phyloP scores from a whole-genome alignment of 768 basidiomycete genomes.

The Suillus sp. region DNA sequence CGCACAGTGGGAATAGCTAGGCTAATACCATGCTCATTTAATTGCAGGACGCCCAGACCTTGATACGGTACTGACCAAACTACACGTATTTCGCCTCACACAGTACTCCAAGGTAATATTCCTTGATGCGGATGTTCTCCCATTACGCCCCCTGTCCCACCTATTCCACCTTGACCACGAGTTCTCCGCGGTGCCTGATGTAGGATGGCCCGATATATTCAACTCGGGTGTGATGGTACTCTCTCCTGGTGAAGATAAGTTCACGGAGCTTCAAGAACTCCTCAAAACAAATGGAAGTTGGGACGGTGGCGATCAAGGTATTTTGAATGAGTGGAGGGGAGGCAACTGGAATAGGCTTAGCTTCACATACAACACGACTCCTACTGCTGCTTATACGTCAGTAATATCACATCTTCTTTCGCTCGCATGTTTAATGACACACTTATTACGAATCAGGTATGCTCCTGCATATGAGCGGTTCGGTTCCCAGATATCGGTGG shows the following conservation, averaged over 20 bases:
- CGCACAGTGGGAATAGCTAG: conserved; percentile 5
- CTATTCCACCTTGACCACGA: conserved; percentile 83
- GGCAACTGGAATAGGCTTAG: conserved; percentile 89
- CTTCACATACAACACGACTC: conserved; percentile 98
- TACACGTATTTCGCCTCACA: conserved; percentile 91
- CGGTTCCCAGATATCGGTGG: conserved; percentile 79
- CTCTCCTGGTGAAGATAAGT: conserved; percentile 81
- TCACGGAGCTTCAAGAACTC: conserved; percentile 68
- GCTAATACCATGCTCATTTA: conserved; percentile 20
- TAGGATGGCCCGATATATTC: conserved; percentile 99
- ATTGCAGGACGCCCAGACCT: conserved; percentile 89
- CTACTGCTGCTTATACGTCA: conserved; percentile 94
- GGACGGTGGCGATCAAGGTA: conserved; percentile 99
- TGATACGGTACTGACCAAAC: conserved; percentile 90
- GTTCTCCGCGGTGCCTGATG: conserved; percentile 94
- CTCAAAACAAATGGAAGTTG: conserved; percentile 82
- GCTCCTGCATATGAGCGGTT: conserved; percentile 96
- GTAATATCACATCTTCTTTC: conserved; percentile 36
- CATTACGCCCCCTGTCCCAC: conserved; percentile 85
- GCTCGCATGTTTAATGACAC: conserved; percentile 28
- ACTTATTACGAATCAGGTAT: conserved; percentile 58
- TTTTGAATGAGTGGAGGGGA: conserved; percentile 94
- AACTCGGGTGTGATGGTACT: conserved; percentile 96
- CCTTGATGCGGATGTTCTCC: conserved; percentile 91
- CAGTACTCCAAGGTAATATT: conserved; percentile 87